These are phyloP conservation scores for Beauveria brongniartii DNA, from an alignment of 2,329 filamentous ascomycete genomes.

Conservation along the genomic window DNA sequence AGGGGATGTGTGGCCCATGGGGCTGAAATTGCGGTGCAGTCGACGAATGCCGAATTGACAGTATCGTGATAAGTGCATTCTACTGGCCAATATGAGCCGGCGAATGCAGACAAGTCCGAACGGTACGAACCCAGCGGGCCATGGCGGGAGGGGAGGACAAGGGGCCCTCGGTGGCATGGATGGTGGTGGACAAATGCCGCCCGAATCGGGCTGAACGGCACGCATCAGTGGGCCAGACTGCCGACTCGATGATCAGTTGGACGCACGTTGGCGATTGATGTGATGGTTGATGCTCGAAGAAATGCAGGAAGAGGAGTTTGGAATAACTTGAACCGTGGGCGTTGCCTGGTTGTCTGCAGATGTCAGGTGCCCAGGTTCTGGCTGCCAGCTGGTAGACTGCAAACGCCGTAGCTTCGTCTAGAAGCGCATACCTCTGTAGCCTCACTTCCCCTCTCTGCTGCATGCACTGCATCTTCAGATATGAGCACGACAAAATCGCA, in stretches of 20 bases:
- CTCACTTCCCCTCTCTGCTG: neutral
- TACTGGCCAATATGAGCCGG: too few species aligned
- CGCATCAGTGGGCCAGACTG: neutral
- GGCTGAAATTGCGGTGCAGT: neutral
- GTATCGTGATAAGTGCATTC: too few species aligned
- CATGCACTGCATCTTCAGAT: neutral
- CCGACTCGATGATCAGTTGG: neutral
- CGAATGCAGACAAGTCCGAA: neutral
- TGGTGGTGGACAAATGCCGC: neutral
- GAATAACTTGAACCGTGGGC: neutral
- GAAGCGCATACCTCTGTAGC: neutral
- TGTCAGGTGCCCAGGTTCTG: neutral
- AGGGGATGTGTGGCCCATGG: neutral
- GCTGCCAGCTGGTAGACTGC: neutral
- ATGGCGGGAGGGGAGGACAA: neutral
- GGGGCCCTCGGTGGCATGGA: neutral
- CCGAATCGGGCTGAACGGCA: slow-evolving; percentile 9
- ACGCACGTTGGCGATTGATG: neutral
- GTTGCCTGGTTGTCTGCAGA: neutral
- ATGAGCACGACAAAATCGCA: neutral
- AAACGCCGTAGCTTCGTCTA: slow-evolving; percentile 5
- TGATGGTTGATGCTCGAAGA: neutral
- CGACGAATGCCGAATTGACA: neutral
- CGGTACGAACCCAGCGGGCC: neutral
- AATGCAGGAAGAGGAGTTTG: neutral